These are phyloP conservation scores for Pythium brachiatum DNA, from an alignment of 352 stramenopile genomes.

Conservation along the genomic window DNA sequence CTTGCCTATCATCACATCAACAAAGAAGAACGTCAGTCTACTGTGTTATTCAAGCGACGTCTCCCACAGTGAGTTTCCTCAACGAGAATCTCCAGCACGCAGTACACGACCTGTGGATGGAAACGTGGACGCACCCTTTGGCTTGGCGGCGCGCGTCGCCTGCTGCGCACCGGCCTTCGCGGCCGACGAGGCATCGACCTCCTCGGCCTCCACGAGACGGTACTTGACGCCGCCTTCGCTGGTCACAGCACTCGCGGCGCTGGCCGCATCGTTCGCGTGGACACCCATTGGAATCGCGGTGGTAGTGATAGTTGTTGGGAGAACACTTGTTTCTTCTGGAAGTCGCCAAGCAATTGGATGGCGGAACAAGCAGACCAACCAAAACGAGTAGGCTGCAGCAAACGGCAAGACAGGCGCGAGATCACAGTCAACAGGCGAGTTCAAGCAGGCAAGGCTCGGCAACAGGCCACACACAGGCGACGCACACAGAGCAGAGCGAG, in stretches of 20 bases:
- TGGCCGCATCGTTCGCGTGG: slow-evolving; percentile 30
- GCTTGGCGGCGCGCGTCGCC: slow-evolving; percentile 17
- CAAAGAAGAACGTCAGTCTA: not conserved
- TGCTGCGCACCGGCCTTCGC: slow-evolving; percentile 35
- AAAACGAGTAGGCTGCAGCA: slow-evolving; percentile 12
- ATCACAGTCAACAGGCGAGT: not conserved
- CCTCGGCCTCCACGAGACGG: slow-evolving; percentile 77
- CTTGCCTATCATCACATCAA: slow-evolving; percentile 41
- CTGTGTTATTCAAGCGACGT: not conserved
- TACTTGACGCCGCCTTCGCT: slow-evolving; percentile 64
- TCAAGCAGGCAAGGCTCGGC: not conserved
- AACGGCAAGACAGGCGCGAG: not conserved
- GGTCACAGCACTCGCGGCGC: slow-evolving; percentile 17
- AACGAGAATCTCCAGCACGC: not conserved
- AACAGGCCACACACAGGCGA: not conserved
- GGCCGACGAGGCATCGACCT: slow-evolving; percentile 65
- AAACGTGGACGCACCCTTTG: slow-evolving; percentile 25
- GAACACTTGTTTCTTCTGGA: not conserved
- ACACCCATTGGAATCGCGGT: slow-evolving; percentile 27
- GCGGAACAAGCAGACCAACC: not conserved
- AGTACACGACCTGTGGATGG: slow-evolving; percentile 3
- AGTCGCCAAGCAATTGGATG: slow-evolving; percentile 4
- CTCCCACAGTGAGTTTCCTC: not conserved
- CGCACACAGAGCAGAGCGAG: not conserved
- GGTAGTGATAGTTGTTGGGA: not conserved